Percentiles rank a stretch among this genome's conserved stretches.
Evolutionary conservation across 352 stramenopile species (phyloP).

Genomic region (Phytopythium boreale): DNA sequence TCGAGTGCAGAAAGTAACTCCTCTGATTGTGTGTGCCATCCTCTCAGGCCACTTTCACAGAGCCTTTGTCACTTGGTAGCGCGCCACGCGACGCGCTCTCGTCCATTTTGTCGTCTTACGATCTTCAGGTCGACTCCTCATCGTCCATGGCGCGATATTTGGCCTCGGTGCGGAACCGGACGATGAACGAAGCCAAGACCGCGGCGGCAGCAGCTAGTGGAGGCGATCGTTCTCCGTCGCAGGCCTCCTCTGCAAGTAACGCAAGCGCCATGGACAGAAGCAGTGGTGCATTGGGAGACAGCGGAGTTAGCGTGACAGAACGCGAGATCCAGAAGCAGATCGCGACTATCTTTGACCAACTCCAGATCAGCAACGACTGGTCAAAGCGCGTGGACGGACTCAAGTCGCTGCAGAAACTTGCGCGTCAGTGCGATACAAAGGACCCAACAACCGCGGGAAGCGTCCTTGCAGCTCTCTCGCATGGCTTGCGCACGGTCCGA

Average conservation of each 20-base stretch:
- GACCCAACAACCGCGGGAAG: conserved; percentile 16
- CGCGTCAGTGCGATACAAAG: conserved; percentile 35
- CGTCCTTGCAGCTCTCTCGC: conserved; percentile 23
- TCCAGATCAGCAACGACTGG: conserved; percentile 72
- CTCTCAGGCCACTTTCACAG: neutral
- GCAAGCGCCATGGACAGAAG: conserved; percentile 20
- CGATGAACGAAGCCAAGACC: conserved; percentile 34
- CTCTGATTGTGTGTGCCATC: neutral
- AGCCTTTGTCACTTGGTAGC: neutral
- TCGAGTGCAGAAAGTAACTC: neutral
- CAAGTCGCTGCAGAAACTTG: conserved; percentile 58
- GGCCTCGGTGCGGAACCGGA: conserved; percentile 40
- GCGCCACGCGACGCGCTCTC: conserved; percentile 23
- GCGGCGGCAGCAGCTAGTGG: conserved; percentile 7
- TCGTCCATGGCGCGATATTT: conserved; percentile 59
- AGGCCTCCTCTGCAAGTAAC: conserved; percentile 36
- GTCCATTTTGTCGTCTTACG: conserved; percentile 48
- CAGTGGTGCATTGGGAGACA: conserved; percentile 3
- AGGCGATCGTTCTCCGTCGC: conserved; percentile 37
- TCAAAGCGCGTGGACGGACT: conserved; percentile 69
- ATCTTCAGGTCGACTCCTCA: conserved; percentile 35
- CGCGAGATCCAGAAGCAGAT: conserved; percentile 65
- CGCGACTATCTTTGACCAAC: conserved; percentile 44
- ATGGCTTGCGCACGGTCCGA: conserved; percentile 49
- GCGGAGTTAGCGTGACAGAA: conserved; percentile 24